Percentiles rank a stretch among this genome's conserved stretches.
phyloP scores from a whole-genome alignment of 768 basidiomycete genomes.

The Mycena galopus region DNA sequence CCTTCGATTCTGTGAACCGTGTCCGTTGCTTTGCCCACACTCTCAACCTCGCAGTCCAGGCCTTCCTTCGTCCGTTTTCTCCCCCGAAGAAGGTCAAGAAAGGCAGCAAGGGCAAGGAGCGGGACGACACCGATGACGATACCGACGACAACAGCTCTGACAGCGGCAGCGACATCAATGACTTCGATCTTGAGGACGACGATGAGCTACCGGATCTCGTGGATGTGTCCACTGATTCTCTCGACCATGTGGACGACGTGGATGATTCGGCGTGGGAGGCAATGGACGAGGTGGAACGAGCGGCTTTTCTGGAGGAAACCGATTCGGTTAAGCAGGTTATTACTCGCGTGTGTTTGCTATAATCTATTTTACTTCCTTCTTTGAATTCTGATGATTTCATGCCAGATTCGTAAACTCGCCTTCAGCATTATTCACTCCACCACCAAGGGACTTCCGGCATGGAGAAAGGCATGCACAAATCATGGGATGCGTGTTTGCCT shows the following conservation, averaged over 20 bases:
- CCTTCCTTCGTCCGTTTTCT: too few species aligned
- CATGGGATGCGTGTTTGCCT: constrained; percentile 24
- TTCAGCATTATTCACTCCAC: constrained; percentile 45
- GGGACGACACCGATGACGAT: too few species aligned
- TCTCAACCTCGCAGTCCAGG: too few species aligned
- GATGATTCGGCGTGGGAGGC: background rate
- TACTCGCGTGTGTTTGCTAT: background rate
- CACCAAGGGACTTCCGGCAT: constrained; percentile 47
- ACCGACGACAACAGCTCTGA: too few species aligned
- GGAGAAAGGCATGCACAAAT: constrained; percentile 36
- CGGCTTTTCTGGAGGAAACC: background rate
- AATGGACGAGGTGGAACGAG: background rate
- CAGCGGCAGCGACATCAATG: too few species aligned
- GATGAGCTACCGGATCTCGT: background rate
- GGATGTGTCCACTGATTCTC: background rate
- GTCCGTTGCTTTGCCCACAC: too few species aligned
- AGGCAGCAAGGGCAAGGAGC: too few species aligned
- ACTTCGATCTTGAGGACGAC: background rate
- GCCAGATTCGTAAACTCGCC: constrained; percentile 38
- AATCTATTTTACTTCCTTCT: background rate
- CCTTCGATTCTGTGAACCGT: too few species aligned
- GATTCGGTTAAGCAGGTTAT: background rate
- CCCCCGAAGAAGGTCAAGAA: too few species aligned
- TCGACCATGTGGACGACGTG: background rate
- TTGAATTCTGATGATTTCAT: background rate